These are phyloP conservation scores for Naematelia encephala DNA, from an alignment of 768 basidiomycete species.

Conservation along the genomic window DNA sequence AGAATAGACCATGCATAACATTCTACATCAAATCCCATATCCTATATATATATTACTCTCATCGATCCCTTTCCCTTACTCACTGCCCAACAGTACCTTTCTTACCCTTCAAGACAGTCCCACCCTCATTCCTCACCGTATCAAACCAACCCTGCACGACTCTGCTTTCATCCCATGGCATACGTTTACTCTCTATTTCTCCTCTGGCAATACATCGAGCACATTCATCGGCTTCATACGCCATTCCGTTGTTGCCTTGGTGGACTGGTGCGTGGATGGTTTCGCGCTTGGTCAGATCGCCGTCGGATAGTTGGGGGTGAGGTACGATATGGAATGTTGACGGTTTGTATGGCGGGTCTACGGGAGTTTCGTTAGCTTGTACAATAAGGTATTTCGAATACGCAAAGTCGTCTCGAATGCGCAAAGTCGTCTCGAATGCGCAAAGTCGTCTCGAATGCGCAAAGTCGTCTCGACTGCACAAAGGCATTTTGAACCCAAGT, in stretches of 20 bases:
- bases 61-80: no score
- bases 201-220: conserved; percentile 71
- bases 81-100: no score
- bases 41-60: no score
- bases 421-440: no score
- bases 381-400: no score
- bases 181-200: conserved; percentile 67
- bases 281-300: conserved; percentile 61
- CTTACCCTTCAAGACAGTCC: conserved; percentile 58
- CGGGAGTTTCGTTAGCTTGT: not conserved
- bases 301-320: conserved; percentile 22
- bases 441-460: no score
- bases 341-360: conserved; percentile 33
- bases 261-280: conserved; percentile 53
- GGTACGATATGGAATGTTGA: conserved; percentile 33
- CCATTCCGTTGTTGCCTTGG: conserved; percentile 64
- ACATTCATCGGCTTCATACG: conserved; percentile 85
- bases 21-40: no score
- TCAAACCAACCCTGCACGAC: conserved; percentile 82
- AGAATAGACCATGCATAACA: no score
- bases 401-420: no score
- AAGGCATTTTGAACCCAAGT: not conserved
- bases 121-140: conserved; percentile 66
- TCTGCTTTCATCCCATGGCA: conserved; percentile 76
- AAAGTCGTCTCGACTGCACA: no score